These are phyloP conservation scores for Tricholoma matsutake DNA, from an alignment of 768 basidiomycete genomes.

Conservation along the genomic window DNA sequence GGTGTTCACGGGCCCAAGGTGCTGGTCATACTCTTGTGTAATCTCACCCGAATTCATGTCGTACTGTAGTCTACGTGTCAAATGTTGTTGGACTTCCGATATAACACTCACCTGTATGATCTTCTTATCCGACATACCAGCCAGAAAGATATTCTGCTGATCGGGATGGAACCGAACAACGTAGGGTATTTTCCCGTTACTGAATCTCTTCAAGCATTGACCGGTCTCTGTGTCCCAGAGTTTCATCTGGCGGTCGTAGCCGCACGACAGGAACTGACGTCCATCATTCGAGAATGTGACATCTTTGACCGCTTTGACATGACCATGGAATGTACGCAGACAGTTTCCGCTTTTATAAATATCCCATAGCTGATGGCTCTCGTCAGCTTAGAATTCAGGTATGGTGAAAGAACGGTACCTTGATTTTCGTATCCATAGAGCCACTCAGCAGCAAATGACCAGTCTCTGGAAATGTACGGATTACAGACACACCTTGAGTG, in stretches of 20 bases:
- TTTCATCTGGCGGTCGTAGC: slow-evolving; percentile 97
- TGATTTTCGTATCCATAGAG: slow-evolving; percentile 98
- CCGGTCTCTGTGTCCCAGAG: slow-evolving; percentile 99
- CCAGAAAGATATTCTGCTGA: slow-evolving; percentile 89
- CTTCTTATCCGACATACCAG: slow-evolving; percentile 99
- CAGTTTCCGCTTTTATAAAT: slow-evolving; percentile 97
- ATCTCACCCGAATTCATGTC: slow-evolving; percentile 95
- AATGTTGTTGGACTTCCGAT: background rate
- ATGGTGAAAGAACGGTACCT: slow-evolving; percentile 46
- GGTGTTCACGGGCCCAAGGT: slow-evolving; percentile 96
- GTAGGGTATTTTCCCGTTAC: slow-evolving; percentile 97
- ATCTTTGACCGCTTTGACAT: slow-evolving; percentile 95
- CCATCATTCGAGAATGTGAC: slow-evolving; percentile 95
- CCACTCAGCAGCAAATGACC: slow-evolving; percentile 93
- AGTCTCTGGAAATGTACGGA: slow-evolving; percentile 88
- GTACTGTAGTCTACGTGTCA: slow-evolving; percentile 55
- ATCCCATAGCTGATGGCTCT: slow-evolving; percentile 83
- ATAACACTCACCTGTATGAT: slow-evolving; percentile 79
- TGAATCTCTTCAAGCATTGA: slow-evolving; percentile 94
- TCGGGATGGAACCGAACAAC: slow-evolving; percentile 96
- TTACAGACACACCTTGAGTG: slow-evolving; percentile 91
- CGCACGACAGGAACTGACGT: slow-evolving; percentile 83
- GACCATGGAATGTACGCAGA: slow-evolving; percentile 94
- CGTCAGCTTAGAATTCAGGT: slow-evolving; percentile 1
- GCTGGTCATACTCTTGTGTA: slow-evolving; percentile 97